Percentiles rank a stretch among this genome's conserved stretches.
Conservation (phyloP, 2,329 filamentous ascomycete species). For the Cladophialophora exuberans region DNA sequence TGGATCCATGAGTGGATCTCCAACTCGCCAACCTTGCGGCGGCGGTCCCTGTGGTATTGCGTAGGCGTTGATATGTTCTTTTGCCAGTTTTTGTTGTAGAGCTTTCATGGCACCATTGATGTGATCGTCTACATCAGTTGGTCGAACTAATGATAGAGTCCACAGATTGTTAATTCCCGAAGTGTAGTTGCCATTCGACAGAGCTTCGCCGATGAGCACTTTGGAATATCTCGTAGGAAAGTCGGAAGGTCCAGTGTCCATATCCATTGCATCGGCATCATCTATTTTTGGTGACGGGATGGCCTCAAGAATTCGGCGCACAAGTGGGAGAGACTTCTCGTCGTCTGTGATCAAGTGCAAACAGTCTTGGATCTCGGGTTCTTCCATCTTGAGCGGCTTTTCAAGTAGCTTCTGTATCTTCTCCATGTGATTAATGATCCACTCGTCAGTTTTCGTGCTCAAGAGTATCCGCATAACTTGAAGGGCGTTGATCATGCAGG, state of each 20-base stretch:
- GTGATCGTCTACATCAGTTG: conserved; percentile 86
- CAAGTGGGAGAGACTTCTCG: conserved; percentile 68
- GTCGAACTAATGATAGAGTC: conserved; percentile 84
- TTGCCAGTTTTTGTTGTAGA: conserved; percentile 85
- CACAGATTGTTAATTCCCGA: conserved; percentile 92
- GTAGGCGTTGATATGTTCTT: conserved; percentile 84
- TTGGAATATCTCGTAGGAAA: conserved; percentile 79
- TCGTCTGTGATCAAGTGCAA: conserved; percentile 72
- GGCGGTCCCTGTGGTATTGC: conserved; percentile 44
- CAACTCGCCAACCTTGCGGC: conserved; percentile 44
- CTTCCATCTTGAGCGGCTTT: conserved; percentile 84
- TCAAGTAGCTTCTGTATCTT: conserved; percentile 85
- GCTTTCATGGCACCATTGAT: conserved; percentile 89
- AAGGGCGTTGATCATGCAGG: conserved; percentile 80
- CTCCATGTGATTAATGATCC: conserved; percentile 78
- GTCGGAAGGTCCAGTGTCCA: conserved; percentile 75
- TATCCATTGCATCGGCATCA: conserved; percentile 81
- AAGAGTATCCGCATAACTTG: conserved; percentile 90
- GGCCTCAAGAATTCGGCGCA: conserved; percentile 70
- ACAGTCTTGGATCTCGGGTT: conserved; percentile 91
- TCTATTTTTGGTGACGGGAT: conserved; percentile 84
- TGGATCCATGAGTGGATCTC: conserved; percentile 58
- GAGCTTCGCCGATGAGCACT: conserved; percentile 81
- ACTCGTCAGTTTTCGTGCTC: conserved; percentile 85
- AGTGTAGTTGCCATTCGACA: conserved; percentile 78